Conservation (phyloP, 2,329 filamentous ascomycete genomes). For the Lasiodiplodia citricola region DNA sequence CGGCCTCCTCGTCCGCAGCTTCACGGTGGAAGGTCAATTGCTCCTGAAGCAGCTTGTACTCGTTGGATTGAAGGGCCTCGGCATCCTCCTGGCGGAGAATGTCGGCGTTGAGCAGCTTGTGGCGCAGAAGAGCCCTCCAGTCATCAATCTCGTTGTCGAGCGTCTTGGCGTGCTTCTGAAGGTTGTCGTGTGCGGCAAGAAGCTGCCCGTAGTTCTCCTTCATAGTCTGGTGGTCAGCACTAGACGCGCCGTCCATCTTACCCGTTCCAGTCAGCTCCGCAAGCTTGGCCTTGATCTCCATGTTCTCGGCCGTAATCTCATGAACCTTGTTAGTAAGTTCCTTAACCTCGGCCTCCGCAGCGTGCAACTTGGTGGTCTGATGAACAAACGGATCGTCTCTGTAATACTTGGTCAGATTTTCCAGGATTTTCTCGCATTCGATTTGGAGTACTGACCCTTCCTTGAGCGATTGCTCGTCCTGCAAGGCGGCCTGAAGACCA, state of each 20-base stretch:
- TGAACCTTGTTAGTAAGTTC: constrained; percentile 26
- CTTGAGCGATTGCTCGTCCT: constrained; percentile 39
- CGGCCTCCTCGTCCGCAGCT: constrained; percentile 39
- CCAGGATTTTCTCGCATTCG: constrained; percentile 21
- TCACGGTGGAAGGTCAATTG: constrained; percentile 40
- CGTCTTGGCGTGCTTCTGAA: constrained; percentile 41
- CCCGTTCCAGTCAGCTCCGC: constrained; percentile 19
- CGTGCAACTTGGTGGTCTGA: constrained; percentile 45
- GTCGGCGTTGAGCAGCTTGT: constrained; percentile 41
- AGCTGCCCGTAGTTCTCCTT: constrained; percentile 44
- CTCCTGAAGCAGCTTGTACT: constrained; percentile 39
- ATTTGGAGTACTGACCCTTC: constrained; percentile 30
- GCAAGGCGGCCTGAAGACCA: constrained; percentile 44
- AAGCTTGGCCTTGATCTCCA: constrained; percentile 26
- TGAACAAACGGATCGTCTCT: constrained; percentile 40
- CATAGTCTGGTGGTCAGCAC: constrained; percentile 36
- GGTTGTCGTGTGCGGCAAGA: constrained; percentile 40
- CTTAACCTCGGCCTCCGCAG: constrained; percentile 38
- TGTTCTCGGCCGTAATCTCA: constrained; percentile 26
- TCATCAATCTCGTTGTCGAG: constrained; percentile 44
- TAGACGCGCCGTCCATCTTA: constrained; percentile 34
- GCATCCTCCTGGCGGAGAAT: constrained; percentile 40
- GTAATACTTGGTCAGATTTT: constrained; percentile 2
- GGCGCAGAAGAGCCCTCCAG: constrained; percentile 40
- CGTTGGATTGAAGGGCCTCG: constrained; percentile 40